phyloP scores from a whole-genome alignment of 768 basidiomycete species.

The Pleurotus salmoneostramineus region DNA sequence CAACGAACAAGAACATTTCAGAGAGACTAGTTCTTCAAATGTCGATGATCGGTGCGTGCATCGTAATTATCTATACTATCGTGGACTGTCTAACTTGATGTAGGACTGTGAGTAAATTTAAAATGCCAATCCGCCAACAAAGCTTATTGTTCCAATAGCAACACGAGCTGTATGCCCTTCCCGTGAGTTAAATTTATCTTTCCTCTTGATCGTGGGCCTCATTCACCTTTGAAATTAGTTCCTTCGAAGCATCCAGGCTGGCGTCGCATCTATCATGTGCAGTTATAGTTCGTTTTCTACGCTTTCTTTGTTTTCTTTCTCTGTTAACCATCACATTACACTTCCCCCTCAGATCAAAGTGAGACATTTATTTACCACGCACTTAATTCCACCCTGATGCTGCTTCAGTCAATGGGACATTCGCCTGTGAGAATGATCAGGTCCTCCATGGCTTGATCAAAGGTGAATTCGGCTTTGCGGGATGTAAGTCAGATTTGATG shows the following conservation, averaged over 20 bases:
- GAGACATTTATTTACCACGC: neutral
- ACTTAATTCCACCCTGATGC: neutral
- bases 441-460: conserved; percentile 60
- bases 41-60: conserved; percentile 36
- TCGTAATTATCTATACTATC: neutral
- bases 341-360: conserved; percentile 28
- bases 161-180: conserved; percentile 56
- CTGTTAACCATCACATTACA: neutral
- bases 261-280: conserved; percentile 66
- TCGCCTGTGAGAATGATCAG: conserved; percentile 61
- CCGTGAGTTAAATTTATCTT: conserved; percentile 24
- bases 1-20: conserved; percentile 48
- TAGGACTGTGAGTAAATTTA: conserved; percentile 28
- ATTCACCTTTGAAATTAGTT: conserved; percentile 24
- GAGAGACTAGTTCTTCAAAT: conserved; percentile 34
- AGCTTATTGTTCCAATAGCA: conserved; percentile 20
- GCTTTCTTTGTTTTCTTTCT: too few relatives aligned
- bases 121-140: neutral
- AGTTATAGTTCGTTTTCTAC: conserved; percentile 42
- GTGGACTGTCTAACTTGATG: neutral
- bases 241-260: conserved; percentile 58
- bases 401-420: conserved; percentile 46
- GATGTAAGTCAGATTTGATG: conserved; percentile 35
- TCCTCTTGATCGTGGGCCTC: too few relatives aligned
- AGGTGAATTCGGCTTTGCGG: conserved; percentile 63